Evolutionary conservation across 164 flowering plant species (phyloP), one percentile per base, ranked within the genome.

Genomic region (Dillenia suffruticosa): DNA sequence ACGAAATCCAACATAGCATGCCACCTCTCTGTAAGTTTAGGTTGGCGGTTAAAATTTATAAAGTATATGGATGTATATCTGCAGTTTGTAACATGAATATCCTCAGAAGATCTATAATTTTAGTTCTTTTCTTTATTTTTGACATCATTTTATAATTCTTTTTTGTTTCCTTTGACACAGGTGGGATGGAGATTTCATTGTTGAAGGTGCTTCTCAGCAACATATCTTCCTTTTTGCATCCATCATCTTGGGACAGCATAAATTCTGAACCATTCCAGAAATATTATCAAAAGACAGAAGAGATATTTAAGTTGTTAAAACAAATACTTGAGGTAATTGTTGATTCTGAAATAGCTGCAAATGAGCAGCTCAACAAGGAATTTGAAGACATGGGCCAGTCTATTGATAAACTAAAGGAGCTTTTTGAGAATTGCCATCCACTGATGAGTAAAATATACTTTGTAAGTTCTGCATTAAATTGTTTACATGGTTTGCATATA

Each of bases 171-270:
- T 17, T 59, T 69, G 68, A 58, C 46, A 53, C 80, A 85, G 92
- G 88, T 68, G 59, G 51, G 58, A 93, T 93, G 97, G 94, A 87
- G 90, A 84, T 84, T 75, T 80, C 90, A 65, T 17, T 78, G 66
- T 63, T 88, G 47, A 83, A 85, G 70, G 82, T 71, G 46, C 83
- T 93, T 65, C 82, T 90, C n/a, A 70, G 70, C 51, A 81, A 69
- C 49, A 80, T 85, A 58, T 75, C 87, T 32, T 74, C 72, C 12
- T 84, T 84, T 59, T 63, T 70, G 53, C 74, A 68, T 65, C 61
- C 82, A 61, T 74, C 90, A 40, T 76, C 86, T 53, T 62, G 44
- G 62, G 80, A 77, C 56, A 76, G 71, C 70, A 62, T 77, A 61
- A 76, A 72, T 7, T 68, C 61, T 10, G 87, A 90, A 66, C 90